Evolutionary conservation across 768 basidiomycete genomes (phyloP).

Genomic region (Xerocomellus dryophilus): DNA sequence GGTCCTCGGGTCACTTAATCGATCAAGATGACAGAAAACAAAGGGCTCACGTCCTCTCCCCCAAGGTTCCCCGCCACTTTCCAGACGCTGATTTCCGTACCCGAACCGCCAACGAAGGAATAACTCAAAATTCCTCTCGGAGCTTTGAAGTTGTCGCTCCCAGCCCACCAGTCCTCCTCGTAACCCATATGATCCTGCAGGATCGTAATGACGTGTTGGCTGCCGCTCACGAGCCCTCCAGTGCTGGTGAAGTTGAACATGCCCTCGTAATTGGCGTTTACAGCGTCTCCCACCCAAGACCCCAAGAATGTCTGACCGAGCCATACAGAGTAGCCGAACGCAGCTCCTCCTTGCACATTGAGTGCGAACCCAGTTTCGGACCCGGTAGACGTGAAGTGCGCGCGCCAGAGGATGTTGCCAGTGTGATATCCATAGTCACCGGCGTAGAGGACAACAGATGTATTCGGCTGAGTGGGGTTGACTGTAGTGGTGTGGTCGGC

Average conservation of each 20-base stretch:
- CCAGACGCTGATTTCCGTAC: constrained; percentile 41
- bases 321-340: constrained; percentile 52
- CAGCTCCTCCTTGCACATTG: constrained; percentile 42
- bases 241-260: constrained; percentile 14
- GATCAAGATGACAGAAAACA: background rate
- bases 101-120: constrained; percentile 40
- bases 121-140: constrained; percentile 50
- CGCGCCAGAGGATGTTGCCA: constrained; percentile 52
- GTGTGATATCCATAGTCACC: constrained; percentile 53
- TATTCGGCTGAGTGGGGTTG: constrained; percentile 38
- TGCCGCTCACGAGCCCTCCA: constrained; percentile 17
- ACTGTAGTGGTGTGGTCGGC: constrained; percentile 41
- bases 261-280: constrained; percentile 10
- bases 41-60: constrained; percentile 40
- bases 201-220: constrained; percentile 45
- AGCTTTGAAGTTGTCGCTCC: constrained; percentile 45
- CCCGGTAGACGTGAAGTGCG: constrained; percentile 47
- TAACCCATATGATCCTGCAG: constrained; percentile 55
- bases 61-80: constrained; percentile 51
- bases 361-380: constrained; percentile 42
- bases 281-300: constrained; percentile 30
- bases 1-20: background rate
- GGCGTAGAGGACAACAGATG: constrained; percentile 44
- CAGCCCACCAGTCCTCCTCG: constrained; percentile 43
- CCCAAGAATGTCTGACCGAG: constrained; percentile 47